Percentiles rank a stretch among this genome's conserved stretches.
phyloP scores from a whole-genome alignment of 2,329 filamentous ascomycete species.

The Aspergillus sp. region DNA sequence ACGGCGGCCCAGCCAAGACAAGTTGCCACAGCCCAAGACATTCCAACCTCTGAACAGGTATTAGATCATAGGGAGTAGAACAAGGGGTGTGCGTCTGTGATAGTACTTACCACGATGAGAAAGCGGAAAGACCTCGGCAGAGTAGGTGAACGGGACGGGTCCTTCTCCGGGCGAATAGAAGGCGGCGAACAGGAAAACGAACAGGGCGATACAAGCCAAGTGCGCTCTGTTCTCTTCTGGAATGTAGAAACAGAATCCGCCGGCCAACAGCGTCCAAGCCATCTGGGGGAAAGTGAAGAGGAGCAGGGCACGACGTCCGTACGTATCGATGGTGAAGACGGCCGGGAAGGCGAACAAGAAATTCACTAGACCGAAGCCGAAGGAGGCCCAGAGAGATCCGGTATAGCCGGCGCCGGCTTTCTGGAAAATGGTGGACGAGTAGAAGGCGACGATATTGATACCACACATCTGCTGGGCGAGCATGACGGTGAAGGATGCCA shows the following conservation, averaged over 20 bases:
- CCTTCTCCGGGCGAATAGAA: slow-evolving; percentile 67
- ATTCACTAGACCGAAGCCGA: slow-evolving; percentile 65
- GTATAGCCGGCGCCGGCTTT: slow-evolving; percentile 57
- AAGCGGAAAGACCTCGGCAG: slow-evolving; percentile 55
- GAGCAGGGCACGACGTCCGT: slow-evolving; percentile 61
- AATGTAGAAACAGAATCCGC: slow-evolving; percentile 60
- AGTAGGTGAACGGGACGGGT: slow-evolving; percentile 52
- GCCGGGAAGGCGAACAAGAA: slow-evolving; percentile 66
- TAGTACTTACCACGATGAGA: slow-evolving; percentile 48
- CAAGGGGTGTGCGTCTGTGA: no score
- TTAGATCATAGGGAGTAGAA: slow-evolving; percentile 6
- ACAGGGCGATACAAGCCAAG: slow-evolving; percentile 57
- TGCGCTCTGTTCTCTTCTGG: slow-evolving; percentile 42
- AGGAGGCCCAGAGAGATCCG: slow-evolving; percentile 61
- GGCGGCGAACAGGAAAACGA: slow-evolving; percentile 64
- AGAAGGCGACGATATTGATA: slow-evolving; percentile 75
- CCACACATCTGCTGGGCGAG: slow-evolving; percentile 71
- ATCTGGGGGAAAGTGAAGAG: slow-evolving; percentile 68
- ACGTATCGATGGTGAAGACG: slow-evolving; percentile 66
- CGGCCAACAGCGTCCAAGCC: slow-evolving; percentile 65
- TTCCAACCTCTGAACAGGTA: slow-evolving; percentile 48
- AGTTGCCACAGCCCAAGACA: slow-evolving; percentile 46
- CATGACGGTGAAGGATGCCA: slow-evolving; percentile 79
- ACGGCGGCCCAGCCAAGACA: slow-evolving; percentile 51
- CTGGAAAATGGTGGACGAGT: slow-evolving; percentile 60